Evolutionary conservation across 169 alveolate species (phyloP).

Genomic region (Plasmodium gonderi): DNA sequence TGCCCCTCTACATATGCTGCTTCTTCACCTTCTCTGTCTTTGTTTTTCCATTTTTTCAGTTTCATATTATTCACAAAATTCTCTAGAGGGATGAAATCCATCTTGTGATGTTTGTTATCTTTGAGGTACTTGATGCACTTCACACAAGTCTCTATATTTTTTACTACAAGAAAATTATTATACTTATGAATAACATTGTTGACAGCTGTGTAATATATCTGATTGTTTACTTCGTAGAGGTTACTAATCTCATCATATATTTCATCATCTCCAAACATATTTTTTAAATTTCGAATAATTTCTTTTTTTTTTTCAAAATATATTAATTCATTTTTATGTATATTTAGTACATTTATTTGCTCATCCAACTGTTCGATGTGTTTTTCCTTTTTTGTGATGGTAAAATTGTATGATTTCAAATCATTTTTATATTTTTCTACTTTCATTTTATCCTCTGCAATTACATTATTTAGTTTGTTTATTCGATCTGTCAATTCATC

Average conservation of each 20-base stretch:
- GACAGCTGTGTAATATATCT: slow-evolving; percentile 74
- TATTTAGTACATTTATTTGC: slow-evolving; percentile 70
- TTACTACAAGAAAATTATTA: slow-evolving; percentile 76
- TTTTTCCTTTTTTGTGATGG: slow-evolving; percentile 26
- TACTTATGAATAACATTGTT: slow-evolving; percentile 79
- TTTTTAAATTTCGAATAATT: slow-evolving; percentile 72
- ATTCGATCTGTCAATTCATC: not conserved
- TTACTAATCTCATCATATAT: slow-evolving; percentile 81
- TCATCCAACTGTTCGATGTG: slow-evolving; percentile 73
- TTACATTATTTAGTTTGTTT: slow-evolving; percentile 18
- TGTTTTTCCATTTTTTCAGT: slow-evolving; percentile 62
- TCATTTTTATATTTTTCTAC: slow-evolving; percentile 35
- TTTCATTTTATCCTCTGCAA: slow-evolving; percentile 65
- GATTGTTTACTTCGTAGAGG: slow-evolving; percentile 78
- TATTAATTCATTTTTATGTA: slow-evolving; percentile 76
- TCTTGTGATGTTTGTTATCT: slow-evolving; percentile 70
- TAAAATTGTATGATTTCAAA: slow-evolving; percentile 1
- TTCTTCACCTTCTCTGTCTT: not conserved
- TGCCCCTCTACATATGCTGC: not conserved
- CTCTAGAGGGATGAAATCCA: slow-evolving; percentile 81
- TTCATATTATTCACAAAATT: slow-evolving; percentile 15
- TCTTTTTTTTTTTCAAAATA: slow-evolving; percentile 74
- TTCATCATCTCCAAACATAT: slow-evolving; percentile 54
- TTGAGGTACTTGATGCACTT: slow-evolving; percentile 76
- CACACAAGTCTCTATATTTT: slow-evolving; percentile 50